Conservation (phyloP, 1,284 basidiomycete genomes). For the Leucoagaricus sp. region DNA sequence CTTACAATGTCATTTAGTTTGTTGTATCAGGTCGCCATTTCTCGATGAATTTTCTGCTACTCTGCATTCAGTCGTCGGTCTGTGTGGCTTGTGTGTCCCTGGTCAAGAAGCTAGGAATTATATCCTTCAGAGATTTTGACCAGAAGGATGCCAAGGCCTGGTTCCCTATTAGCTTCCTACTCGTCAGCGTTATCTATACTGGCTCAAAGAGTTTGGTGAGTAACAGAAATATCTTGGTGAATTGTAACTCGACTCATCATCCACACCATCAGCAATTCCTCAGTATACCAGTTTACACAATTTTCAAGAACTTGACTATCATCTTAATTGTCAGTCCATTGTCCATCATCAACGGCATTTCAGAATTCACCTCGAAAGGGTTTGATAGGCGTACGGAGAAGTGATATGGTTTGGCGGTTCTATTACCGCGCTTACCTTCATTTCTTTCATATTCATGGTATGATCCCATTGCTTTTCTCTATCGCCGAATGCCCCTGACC, state of each 20-base stretch:
- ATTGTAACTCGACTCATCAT: constrained; percentile 3
- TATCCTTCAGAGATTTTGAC: constrained; percentile 89
- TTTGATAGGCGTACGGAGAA: constrained; percentile 91
- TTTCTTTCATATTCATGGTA: constrained; percentile 94
- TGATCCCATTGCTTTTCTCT: constrained; percentile 13
- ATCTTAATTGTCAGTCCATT: constrained; percentile 82
- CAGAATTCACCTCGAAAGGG: constrained; percentile 12
- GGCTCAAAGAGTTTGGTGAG: constrained; percentile 95
- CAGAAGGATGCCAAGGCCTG: constrained; percentile 86
- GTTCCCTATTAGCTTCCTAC: constrained; percentile 92
- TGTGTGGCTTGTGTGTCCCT: constrained; percentile 78
- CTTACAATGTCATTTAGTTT: constrained; percentile 53
- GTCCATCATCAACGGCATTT: background rate
- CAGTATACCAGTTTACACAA: constrained; percentile 93
- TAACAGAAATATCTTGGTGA: constrained; percentile 15
- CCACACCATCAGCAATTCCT: constrained; percentile 77
- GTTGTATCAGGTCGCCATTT: constrained; percentile 94
- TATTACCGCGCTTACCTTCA: constrained; percentile 86
- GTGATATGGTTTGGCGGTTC: constrained; percentile 95
- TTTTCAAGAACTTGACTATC: constrained; percentile 99
- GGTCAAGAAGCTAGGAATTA: constrained; percentile 82
- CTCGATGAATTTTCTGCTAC: constrained; percentile 95
- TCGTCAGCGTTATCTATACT: constrained; percentile 97
- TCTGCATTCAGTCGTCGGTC: constrained; percentile 90
- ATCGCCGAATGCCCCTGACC: constrained; percentile 10